Evolutionary conservation across 768 basidiomycete genomes (phyloP).

Genomic region (Russula abietina): DNA sequence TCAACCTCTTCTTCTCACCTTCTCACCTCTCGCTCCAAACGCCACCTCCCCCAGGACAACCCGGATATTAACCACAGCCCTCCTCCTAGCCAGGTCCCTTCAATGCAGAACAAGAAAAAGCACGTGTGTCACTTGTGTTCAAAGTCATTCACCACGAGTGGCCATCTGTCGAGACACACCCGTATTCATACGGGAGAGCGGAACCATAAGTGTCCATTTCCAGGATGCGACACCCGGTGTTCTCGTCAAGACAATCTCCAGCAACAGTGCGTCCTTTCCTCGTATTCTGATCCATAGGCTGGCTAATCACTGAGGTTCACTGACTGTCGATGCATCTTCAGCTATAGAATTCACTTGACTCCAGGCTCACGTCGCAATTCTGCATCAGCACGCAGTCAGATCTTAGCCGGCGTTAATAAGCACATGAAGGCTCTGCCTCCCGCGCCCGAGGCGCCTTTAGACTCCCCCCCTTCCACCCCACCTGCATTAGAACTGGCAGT

Average conservation of each 20-base stretch:
- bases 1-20: slow-evolving; percentile 2
- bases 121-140: slow-evolving; percentile 70
- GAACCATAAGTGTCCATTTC: slow-evolving; percentile 90
- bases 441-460: slow-evolving; percentile 19
- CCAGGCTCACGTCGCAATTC: slow-evolving; percentile 70
- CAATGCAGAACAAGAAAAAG: slow-evolving; percentile 28
- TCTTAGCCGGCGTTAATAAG: slow-evolving; percentile 14
- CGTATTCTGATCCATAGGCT: not conserved
- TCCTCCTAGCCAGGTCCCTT: not conserved
- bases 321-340: slow-evolving; percentile 28
- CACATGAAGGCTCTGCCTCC: slow-evolving; percentile 21
- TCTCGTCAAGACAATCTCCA: slow-evolving; percentile 86
- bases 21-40: not conserved
- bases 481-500: slow-evolving; percentile 28
- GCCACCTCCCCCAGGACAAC: not conserved
- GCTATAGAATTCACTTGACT: slow-evolving; percentile 77
- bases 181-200: slow-evolving; percentile 88
- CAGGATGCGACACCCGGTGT: slow-evolving; percentile 89
- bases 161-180: slow-evolving; percentile 84
- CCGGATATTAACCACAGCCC: not conserved
- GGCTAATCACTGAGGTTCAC: not conserved
- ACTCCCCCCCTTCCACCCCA: slow-evolving; percentile 26
- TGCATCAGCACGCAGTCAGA: slow-evolving; percentile 37
- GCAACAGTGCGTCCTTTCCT: slow-evolving; percentile 42
- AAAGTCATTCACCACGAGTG: slow-evolving; percentile 80